Base-by-base conservation (phyloP, 2,329 filamentous ascomycete genomes). In the Fusarium dlaminii region DNA sequence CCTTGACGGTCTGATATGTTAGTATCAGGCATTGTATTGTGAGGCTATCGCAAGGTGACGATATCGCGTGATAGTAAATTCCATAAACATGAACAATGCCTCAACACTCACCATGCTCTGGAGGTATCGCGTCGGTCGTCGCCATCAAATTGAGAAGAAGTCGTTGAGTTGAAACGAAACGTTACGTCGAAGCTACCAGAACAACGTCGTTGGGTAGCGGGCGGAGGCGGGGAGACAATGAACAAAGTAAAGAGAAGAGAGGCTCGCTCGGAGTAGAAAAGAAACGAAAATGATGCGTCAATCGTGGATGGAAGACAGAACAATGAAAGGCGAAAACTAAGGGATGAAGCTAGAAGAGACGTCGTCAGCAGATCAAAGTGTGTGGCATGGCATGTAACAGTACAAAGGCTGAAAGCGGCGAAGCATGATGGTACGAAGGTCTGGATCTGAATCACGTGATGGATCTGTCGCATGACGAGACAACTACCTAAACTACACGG, bases 1-100 rank as follows among this genome's bases (percentile, higher is more conserved):
- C 84, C 76, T 75, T 88, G 87, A 75, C 91, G 90, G 82, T 95
- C 93, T 95, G 83, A 77, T 72, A 80, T 55, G 78, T 85, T 78
- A 85, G 83, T 61, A 39, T 69, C 30, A 60, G 51, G 57, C 37
- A 37, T 65, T 61, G 58, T 37, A 34, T 59, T 63, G 60, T 63
- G 43, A 64, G 24, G 20, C 42, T 55, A 48, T 58, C 49, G 18
- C 34, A 32, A 43, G 39, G 58, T 68, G 75, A 63, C 61, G 63
- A 57, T 63, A 58, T 63, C 30, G 46, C 24, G 37, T 46, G 39
- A 61, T 55, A 42, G 46, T 39, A 63, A 29, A 30, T 55, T 34
- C 34, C 12, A 29, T 48, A 22, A 11, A 14, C 20, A 39, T 24
- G 7, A 22, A 12, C 8, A 43, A 13, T 9, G 27, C 6, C 30